phyloP scores from a whole-genome alignment of 371 early-diverging fungal genomes.

The Mucor indicus region DNA sequence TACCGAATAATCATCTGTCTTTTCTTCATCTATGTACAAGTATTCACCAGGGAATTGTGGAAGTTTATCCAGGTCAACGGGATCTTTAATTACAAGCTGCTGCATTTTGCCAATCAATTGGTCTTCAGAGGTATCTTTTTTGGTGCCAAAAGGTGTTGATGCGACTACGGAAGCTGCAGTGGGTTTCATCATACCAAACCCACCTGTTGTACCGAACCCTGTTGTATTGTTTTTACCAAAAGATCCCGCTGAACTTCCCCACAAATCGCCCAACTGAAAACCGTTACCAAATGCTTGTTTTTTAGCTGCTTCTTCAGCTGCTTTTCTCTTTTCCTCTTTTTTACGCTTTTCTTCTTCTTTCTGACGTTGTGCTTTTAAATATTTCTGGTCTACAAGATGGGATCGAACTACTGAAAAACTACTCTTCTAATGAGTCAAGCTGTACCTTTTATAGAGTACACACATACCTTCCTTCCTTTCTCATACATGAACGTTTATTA shows the following conservation, averaged over 20 bases:
- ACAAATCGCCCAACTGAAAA: slow-evolving; percentile 45
- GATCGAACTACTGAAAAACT: slow-evolving; percentile 67
- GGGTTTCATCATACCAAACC: slow-evolving; percentile 7
- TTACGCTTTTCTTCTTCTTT: slow-evolving; percentile 41
- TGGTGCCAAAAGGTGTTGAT: not conserved
- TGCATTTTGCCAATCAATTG: slow-evolving; percentile 9
- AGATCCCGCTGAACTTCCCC: slow-evolving; percentile 27
- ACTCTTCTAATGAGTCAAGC: not conserved
- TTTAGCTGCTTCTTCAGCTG: slow-evolving; percentile 17
- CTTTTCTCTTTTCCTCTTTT: slow-evolving; percentile 37
- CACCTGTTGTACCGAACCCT: not conserved
- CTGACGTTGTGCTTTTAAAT: slow-evolving; percentile 51
- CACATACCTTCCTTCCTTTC: slow-evolving; percentile 61
- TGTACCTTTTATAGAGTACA: not conserved
- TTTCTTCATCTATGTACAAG: slow-evolving; percentile 63
- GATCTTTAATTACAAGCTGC: slow-evolving; percentile 4
- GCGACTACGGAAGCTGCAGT: slow-evolving; percentile 12
- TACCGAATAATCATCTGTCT: slow-evolving; percentile 18
- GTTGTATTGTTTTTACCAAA: slow-evolving; percentile 2
- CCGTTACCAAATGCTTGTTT: slow-evolving; percentile 28
- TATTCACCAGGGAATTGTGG: slow-evolving; percentile 60
- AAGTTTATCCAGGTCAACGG: slow-evolving; percentile 12
- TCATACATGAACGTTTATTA: slow-evolving; percentile 68
- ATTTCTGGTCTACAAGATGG: slow-evolving; percentile 63
- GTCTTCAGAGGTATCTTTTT: slow-evolving; percentile 10